These are phyloP conservation scores for Candida pini DNA, from an alignment of 805 yeast genomes.

Conservation along the genomic window DNA sequence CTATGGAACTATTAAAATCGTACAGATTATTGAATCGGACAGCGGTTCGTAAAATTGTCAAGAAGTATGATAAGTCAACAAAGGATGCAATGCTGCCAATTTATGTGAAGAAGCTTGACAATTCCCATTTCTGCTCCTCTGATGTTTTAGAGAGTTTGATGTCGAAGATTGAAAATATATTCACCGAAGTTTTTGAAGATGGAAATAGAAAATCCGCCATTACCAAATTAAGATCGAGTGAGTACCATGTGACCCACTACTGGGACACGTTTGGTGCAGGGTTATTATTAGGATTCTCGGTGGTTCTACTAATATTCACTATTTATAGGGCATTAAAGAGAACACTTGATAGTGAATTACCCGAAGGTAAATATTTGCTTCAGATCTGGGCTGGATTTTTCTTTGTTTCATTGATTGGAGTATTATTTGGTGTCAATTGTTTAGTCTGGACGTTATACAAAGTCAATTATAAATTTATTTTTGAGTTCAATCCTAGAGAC, in stretches of 20 bases:
- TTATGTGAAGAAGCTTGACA: constrained; percentile 55
- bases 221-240: constrained; percentile 56
- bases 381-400: constrained; percentile 95
- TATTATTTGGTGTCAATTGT: constrained; percentile 65
- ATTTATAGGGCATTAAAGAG: constrained; percentile 38
- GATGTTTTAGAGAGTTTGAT: constrained; percentile 62
- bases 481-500: constrained; percentile 73
- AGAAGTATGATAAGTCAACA: constrained; percentile 81
- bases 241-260: constrained; percentile 35
- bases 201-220: constrained; percentile 68
- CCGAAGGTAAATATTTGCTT: constrained; percentile 56
- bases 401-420: constrained; percentile 50
- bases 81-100: constrained; percentile 34
- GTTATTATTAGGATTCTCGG: constrained; percentile 57
- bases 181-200: constrained; percentile 58
- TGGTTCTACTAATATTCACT: constrained; percentile 63
- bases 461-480: constrained; percentile 86
- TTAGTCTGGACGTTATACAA: constrained; percentile 66
- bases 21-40: constrained; percentile 76
- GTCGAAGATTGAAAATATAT: constrained; percentile 61
- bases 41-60: constrained; percentile 82
- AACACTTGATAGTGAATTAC: constrained; percentile 33
- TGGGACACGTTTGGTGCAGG: constrained; percentile 57
- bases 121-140: constrained; percentile 54
- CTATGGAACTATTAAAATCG: constrained; percentile 62